phyloP scores from a whole-genome alignment of 768 basidiomycete species.

The Sporobolomyces roseus region DNA sequence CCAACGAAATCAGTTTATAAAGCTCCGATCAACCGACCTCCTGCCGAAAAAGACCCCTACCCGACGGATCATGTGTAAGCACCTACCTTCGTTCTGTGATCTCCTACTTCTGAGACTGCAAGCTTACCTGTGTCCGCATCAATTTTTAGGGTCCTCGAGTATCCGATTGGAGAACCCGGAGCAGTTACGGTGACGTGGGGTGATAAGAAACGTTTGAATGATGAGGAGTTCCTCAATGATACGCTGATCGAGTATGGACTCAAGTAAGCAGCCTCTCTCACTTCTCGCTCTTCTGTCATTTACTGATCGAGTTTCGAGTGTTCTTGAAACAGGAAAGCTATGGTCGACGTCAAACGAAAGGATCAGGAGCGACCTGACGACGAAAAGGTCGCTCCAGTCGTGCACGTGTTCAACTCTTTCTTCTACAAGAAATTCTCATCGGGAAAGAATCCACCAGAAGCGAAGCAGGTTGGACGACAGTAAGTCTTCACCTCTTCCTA shows the following conservation, averaged over 20 bases:
- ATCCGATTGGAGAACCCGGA: conserved; percentile 48
- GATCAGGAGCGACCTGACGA: not conserved
- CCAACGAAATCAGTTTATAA: conserved; percentile 4
- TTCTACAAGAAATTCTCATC: conserved; percentile 88
- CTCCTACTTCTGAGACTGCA: not conserved
- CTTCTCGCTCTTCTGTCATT: not conserved
- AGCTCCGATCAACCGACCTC: not conserved
- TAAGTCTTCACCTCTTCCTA: not conserved
- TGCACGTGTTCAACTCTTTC: conserved; percentile 93
- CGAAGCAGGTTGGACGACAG: not conserved
- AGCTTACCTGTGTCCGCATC: too few relatives aligned
- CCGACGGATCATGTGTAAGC: conserved; percentile 20
- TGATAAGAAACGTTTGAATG: conserved; percentile 68
- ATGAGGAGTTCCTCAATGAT: conserved; percentile 88
- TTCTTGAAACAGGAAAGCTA: conserved; percentile 63
- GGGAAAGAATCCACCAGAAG: conserved; percentile 50
- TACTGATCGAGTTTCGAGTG: not conserved
- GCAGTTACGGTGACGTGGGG: conserved; percentile 76
- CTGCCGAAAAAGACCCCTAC: not conserved
- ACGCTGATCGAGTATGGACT: conserved; percentile 93
- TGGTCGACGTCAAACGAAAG: conserved; percentile 53
- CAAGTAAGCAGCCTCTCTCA: conserved; percentile 58
- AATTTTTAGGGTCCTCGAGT: conserved; percentile 30
- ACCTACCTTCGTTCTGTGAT: not conserved
- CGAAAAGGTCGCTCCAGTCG: conserved; percentile 59